Percentiles rank a stretch among this genome's conserved stretches.
Evolutionary conservation across 495 filamentous ascomycete species (phyloP).

Genomic region (Sabuloglossum arenarium): DNA sequence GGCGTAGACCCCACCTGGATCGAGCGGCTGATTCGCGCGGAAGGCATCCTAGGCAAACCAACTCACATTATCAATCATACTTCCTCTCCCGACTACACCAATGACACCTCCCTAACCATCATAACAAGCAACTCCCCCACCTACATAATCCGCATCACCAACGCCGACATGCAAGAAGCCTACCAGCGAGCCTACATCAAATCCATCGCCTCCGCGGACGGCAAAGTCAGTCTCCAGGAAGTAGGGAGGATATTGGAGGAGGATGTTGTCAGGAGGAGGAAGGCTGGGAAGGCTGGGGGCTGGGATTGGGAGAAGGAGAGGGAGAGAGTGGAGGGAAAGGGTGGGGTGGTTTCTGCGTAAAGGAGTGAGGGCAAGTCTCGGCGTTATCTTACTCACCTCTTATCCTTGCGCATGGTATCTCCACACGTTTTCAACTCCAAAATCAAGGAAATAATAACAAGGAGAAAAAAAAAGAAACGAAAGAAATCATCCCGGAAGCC

Average conservation of each 20-base stretch:
- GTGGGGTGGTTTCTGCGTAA: too few relatives aligned
- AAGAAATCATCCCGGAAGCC: too few relatives aligned
- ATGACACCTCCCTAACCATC: not conserved
- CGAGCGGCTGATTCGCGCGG: not conserved
- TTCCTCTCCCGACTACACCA: not conserved
- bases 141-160: not conserved
- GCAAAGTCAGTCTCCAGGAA: not conserved
- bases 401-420: too few relatives aligned
- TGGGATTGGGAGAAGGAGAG: too few relatives aligned
- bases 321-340: too few relatives aligned
- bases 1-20: not conserved
- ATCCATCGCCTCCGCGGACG: not conserved
- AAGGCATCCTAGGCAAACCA: not conserved
- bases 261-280: not conserved
- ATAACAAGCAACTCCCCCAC: not conserved
- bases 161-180: not conserved
- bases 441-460: too few relatives aligned
- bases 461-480: too few relatives aligned
- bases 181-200: not conserved
- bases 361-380: too few relatives aligned
- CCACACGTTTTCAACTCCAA: too few relatives aligned
- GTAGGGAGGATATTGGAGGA: not conserved
- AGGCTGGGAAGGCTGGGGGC: too few relatives aligned
- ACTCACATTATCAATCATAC: not conserved
- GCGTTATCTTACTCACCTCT: too few relatives aligned